Evolutionary conservation across 208 protist genomes (phyloP).

Genomic region (Crithidia fasciculata): DNA sequence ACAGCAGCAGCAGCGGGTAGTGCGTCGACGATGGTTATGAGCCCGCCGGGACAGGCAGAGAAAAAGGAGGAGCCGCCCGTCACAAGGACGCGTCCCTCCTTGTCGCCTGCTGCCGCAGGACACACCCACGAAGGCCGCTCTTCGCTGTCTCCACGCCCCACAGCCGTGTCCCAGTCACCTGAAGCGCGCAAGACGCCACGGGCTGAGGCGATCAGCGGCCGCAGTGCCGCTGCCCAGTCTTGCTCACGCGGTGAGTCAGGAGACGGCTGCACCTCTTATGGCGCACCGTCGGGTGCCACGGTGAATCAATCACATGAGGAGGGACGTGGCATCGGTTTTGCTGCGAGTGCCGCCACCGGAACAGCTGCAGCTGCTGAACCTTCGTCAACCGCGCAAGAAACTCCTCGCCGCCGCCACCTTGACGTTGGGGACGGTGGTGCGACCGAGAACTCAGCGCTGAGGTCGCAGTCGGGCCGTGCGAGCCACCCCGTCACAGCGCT

Average conservation of each 20-base stretch:
- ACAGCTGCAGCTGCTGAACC: not conserved
- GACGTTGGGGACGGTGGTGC: not conserved
- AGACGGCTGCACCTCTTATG: constrained; percentile 1
- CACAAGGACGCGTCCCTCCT: constrained; percentile 5
- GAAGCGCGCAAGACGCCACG: not conserved
- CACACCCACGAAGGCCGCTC: not conserved
- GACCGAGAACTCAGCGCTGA: not conserved
- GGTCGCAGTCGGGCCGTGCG: not conserved
- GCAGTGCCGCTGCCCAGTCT: not conserved
- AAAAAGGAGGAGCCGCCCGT: not conserved
- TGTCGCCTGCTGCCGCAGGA: not conserved
- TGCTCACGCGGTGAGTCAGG: constrained; percentile 3
- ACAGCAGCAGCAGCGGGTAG: not conserved
- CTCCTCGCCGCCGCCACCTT: not conserved
- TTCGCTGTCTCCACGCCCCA: not conserved
- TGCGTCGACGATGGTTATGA: not conserved
- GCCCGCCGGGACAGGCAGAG: not conserved
- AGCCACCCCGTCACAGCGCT: not conserved
- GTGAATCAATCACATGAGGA: not conserved
- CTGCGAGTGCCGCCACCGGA: not conserved
- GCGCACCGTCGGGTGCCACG: not conserved
- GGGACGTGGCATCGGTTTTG: not conserved
- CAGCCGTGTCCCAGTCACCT: not conserved
- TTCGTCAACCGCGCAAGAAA: not conserved
- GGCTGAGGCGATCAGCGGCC: not conserved